phyloP scores from a whole-genome alignment of 2,329 filamentous ascomycete genomes.

The Raffaelea ambrosiae region DNA sequence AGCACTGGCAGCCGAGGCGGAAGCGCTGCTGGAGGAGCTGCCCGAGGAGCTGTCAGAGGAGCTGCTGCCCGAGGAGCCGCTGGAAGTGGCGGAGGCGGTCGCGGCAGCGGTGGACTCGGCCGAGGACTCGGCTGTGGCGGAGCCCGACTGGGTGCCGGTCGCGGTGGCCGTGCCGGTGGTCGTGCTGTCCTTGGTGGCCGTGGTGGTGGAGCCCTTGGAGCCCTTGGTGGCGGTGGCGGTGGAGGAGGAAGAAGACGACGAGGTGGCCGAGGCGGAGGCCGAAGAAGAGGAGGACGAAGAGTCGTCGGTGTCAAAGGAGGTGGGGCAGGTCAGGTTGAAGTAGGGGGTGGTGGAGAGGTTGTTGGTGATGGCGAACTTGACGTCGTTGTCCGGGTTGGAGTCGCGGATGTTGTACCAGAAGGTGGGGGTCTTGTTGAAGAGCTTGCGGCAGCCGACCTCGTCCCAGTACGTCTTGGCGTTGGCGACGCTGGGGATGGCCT shows the following conservation, averaged over 20 bases:
- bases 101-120: slow-evolving; percentile 9
- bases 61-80: background rate
- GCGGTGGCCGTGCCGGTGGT: slow-evolving; percentile 10
- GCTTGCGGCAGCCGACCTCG: slow-evolving; percentile 49
- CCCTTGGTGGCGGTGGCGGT: slow-evolving; percentile 9
- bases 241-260: slow-evolving; percentile 9
- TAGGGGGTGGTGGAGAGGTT: slow-evolving; percentile 41
- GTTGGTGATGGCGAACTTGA: slow-evolving; percentile 49
- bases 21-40: slow-evolving; percentile 12
- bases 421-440: slow-evolving; percentile 45
- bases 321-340: slow-evolving; percentile 47
- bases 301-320: slow-evolving; percentile 12
- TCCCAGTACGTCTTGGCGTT: slow-evolving; percentile 60
- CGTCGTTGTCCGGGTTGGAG: slow-evolving; percentile 49
- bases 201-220: too few relatives aligned
- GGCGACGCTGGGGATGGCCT: slow-evolving; percentile 43
- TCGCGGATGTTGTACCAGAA: slow-evolving; percentile 57
- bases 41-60: slow-evolving; percentile 1
- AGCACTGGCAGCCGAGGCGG: slow-evolving; percentile 9
- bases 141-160: slow-evolving; percentile 7
- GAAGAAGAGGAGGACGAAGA: slow-evolving; percentile 10
- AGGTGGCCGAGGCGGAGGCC: slow-evolving; percentile 7
- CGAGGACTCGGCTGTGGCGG: background rate
- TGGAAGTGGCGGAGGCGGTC: slow-evolving; percentile 7
- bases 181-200: slow-evolving; percentile 8